These are phyloP conservation scores for Penicillium riverlandense DNA, from an alignment of 495 filamentous ascomycete species.

Conservation along the genomic window DNA sequence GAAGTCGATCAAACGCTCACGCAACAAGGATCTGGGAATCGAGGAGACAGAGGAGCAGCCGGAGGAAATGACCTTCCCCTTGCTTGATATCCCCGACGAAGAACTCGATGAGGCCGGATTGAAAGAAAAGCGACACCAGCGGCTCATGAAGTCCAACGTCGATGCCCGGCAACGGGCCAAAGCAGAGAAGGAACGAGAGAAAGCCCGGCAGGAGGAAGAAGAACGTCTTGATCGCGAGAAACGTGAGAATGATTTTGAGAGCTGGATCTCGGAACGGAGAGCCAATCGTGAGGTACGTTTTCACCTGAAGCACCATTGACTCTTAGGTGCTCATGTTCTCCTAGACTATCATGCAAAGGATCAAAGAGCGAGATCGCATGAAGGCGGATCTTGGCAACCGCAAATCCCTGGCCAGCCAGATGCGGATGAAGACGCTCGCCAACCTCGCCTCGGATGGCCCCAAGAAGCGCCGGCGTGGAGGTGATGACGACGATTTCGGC, in stretches of 20 bases:
- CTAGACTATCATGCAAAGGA: slow-evolving; percentile 61
- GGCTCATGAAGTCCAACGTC: slow-evolving; percentile 86
- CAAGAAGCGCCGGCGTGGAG: slow-evolving; percentile 71
- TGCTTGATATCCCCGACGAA: slow-evolving; percentile 86
- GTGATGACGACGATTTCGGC: slow-evolving; percentile 86
- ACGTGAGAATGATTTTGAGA: slow-evolving; percentile 73
- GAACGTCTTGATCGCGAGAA: slow-evolving; percentile 75
- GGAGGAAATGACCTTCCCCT: slow-evolving; percentile 73
- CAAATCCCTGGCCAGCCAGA: slow-evolving; percentile 89
- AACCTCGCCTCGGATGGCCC: slow-evolving; percentile 91
- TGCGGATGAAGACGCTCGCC: slow-evolving; percentile 97
- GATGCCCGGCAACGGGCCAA: slow-evolving; percentile 88
- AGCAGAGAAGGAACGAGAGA: slow-evolving; percentile 89
- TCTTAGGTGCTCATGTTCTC: slow-evolving; percentile 2
- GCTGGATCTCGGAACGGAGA: slow-evolving; percentile 78
- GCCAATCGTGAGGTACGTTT: slow-evolving; percentile 55
- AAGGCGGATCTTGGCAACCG: slow-evolving; percentile 91
- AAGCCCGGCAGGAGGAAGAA: slow-evolving; percentile 72
- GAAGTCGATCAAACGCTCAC: slow-evolving; percentile 73
- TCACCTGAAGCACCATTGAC: background rate
- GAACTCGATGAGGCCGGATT: slow-evolving; percentile 83
- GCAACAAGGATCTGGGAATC: slow-evolving; percentile 87
- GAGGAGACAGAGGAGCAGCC: slow-evolving; percentile 67
- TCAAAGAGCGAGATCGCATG: slow-evolving; percentile 87
- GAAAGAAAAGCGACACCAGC: slow-evolving; percentile 86